Evolutionary conservation across 352 stramenopile genomes (phyloP), one percentile per base, ranked within the genome.

Genomic region (Blastocystis hominis): DNA sequence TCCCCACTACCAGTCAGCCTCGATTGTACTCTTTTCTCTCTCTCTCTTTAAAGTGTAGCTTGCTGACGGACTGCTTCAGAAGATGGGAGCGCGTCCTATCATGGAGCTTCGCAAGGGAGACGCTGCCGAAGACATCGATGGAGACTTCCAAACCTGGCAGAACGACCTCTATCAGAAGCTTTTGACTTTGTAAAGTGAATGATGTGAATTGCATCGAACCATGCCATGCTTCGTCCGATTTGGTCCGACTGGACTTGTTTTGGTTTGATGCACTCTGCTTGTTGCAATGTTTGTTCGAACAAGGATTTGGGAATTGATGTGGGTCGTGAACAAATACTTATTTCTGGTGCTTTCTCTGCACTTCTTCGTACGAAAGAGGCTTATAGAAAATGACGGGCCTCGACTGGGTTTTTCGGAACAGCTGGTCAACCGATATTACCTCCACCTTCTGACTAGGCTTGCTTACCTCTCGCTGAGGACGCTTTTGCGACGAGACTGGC

Each of bases 31-130:
- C 9, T 10, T 84, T 24, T 3, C 13, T 47, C 1, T 30, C 24
- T 30, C 13, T n/a, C 15, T 30, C 4, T 17, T 5, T 84, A 17
- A 84, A 24, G 30, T 42, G 7, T 84, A 84, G 72, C 55, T 84
- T 50, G 72, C 47, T 50, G 72, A 84, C 56, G 34, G 68, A n/a
- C n/a, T 68, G 47, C 30, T 84, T n/a, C 72, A 84, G 72, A 84
- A 84, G 50, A 84, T 84, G 72, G 72, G 72, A 56, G 72, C 72
- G 17, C 53, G 38, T 40, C 72, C 72, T 20, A 69, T 84, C 40
- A 64, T 84, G 54, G 72, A 84, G 36, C 62, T 84, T 9, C 72
- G 72, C 15, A 84, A 84, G 38, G 72, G 72, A 20, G 72, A 84
- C 68, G 72, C 72, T 55, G 72, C 72, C 38, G 72, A 84, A 46